A percentile compares a stretch with the other conserved stretches of the same genome.
These are phyloP conservation scores for Scedosporium dehoogii DNA, from an alignment of 2,329 filamentous ascomycete species.

Conservation along the genomic window DNA sequence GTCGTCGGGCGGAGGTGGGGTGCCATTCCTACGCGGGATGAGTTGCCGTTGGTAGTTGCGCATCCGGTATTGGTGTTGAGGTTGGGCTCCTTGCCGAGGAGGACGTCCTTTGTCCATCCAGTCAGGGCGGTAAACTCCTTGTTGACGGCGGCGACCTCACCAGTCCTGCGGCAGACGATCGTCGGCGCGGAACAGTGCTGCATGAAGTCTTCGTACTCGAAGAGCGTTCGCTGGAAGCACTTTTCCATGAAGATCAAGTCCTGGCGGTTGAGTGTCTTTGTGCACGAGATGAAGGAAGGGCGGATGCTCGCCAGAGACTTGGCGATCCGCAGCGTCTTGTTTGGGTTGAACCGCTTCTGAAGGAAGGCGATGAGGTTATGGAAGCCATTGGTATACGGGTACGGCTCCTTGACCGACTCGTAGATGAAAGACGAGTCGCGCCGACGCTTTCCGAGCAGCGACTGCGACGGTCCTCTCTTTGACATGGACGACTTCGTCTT, in stretches of 20 bases:
- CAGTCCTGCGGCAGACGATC: constrained; percentile 82
- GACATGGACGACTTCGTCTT: constrained; percentile 25
- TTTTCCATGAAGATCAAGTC: constrained; percentile 98
- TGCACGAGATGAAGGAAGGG: constrained; percentile 87
- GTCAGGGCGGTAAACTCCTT: constrained; percentile 96
- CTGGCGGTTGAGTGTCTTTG: constrained; percentile 74
- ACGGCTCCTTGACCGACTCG: constrained; percentile 79
- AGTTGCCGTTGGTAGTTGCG: constrained; percentile 17
- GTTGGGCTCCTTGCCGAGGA: constrained; percentile 81
- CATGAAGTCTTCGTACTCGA: constrained; percentile 90
- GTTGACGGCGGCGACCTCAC: constrained; percentile 89
- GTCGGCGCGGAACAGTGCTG: constrained; percentile 81
- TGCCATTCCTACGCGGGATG: constrained; percentile 30
- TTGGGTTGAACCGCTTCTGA: constrained; percentile 65
- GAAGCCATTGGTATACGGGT: constrained; percentile 83
- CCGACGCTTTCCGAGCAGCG: constrained; percentile 46
- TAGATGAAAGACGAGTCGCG: constrained; percentile 80
- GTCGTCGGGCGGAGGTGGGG: constrained; percentile 38
- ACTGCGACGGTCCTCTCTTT: constrained; percentile 33
- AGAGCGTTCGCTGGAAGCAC: constrained; percentile 84
- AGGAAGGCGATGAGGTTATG: constrained; percentile 78
- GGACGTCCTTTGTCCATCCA: constrained; percentile 83
- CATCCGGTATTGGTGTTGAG: constrained; percentile 71
- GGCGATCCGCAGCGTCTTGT: constrained; percentile 72
- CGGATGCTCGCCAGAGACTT: constrained; percentile 82